These are phyloP conservation scores for Trichaptum fuscoviolaceum DNA, from an alignment of 768 basidiomycete genomes.

Conservation along the genomic window DNA sequence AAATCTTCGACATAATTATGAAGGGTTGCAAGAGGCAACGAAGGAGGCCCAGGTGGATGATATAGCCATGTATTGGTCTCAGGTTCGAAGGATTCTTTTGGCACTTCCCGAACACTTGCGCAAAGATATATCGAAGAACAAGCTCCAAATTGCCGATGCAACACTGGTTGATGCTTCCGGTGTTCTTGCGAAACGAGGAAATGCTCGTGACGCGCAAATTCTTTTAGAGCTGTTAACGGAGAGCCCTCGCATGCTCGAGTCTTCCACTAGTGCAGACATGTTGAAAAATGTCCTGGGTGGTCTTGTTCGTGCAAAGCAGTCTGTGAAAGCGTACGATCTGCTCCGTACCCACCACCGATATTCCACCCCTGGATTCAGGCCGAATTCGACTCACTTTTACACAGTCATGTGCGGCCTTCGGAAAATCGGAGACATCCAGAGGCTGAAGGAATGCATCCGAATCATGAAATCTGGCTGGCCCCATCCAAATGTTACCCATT, in stretches of 20 bases:
- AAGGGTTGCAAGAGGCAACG: background rate
- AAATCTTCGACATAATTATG: background rate
- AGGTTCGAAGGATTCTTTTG: background rate
- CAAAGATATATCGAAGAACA: background rate
- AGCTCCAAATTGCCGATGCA: background rate
- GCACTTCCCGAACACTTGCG: background rate
- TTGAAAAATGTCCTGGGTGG: background rate
- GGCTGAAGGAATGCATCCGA: background rate
- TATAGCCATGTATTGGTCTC: background rate
- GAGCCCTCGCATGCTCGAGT: background rate
- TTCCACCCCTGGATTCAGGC: background rate
- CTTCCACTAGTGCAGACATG: background rate
- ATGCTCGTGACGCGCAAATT: background rate
- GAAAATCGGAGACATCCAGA: background rate
- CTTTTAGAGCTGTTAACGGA: background rate
- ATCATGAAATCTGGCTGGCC: background rate
- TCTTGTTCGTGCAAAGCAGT: background rate
- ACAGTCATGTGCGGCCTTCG: background rate
- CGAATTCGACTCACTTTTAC: background rate
- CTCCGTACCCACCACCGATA: background rate
- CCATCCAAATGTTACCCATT: background rate
- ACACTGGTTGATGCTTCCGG: background rate
- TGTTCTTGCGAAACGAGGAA: background rate
- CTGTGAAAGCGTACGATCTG: background rate
- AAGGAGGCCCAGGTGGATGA: background rate